Evolutionary conservation across 148 eudicot genomes (phyloP), one percentile per base, ranked within the genome.

Genomic region (Limonium bicolor): DNA sequence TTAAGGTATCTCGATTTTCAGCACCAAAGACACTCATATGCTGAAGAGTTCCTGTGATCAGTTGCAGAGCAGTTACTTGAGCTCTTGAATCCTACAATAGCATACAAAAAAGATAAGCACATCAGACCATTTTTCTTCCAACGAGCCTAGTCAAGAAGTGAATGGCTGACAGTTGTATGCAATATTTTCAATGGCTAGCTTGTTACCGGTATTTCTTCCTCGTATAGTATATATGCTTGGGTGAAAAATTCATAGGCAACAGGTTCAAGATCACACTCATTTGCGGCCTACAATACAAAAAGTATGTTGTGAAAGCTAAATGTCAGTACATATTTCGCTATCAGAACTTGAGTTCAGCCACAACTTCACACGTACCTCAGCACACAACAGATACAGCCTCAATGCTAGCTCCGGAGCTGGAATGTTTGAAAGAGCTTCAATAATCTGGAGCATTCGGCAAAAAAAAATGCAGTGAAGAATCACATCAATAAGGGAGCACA

Each of bases 211-310:
- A 84, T 74, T 81, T 90, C 99, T 70, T 90, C 99, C 65, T 90
- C 99, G 24, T 90, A 90, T 46, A 90, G 65, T 60, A 90, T 80
- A 62, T 80, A 90, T 42, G 99, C 99, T 60, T 90, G 99, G 54
- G 99, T 90, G 62, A 90, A 90, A 54, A 90, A 90, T 61, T 90
- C 99, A 59, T 87, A 90, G 25, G 99, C 99, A 14, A 85, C 88
- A 54, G 93, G 99, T 56, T 90, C 99, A 29, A 90, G 70, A 60
- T 85, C 99, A 55, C 76, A 84, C 42, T 75, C 82, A 66, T 85
- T 78, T 54, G 99, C 95, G 63, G 88, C 99, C 99, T 90, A 44
- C 40, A 57, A 36, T 52, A 62, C 23, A 55, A 34, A 16, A 23
- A 45, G 18, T 45, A 46, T 16, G 41, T 29, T 55, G 23, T 17